Conservation (phyloP, 2,329 filamentous ascomycete genomes). For the Calonectria pauciramosa region DNA sequence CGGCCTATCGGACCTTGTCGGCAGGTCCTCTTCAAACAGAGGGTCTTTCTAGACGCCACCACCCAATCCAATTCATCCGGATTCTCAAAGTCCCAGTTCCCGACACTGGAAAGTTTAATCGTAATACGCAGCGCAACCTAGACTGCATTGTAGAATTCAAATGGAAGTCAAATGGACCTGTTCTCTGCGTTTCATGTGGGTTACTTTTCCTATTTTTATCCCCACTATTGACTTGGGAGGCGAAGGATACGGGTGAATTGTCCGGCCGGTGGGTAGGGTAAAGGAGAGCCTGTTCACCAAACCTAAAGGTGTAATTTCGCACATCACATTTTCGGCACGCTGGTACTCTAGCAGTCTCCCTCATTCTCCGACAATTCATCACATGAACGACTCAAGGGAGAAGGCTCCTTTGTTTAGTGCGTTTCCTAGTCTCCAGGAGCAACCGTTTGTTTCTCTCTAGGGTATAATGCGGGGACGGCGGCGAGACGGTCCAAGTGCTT, state of each 20-base stretch:
- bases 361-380: neutral
- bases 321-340: neutral
- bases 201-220: slow-evolving; percentile 18
- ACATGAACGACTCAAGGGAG: neutral
- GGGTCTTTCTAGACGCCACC: neutral
- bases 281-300: neutral
- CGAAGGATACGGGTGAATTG: neutral
- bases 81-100: neutral
- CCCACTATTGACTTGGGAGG: neutral
- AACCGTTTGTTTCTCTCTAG: neutral
- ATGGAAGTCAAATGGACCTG: neutral
- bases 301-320: neutral
- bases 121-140: neutral
- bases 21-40: neutral
- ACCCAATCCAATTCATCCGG: neutral
- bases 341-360: neutral
- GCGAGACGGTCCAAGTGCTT: neutral
- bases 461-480: slow-evolving; percentile 6
- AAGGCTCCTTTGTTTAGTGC: neutral
- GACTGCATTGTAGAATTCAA: neutral
- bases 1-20: neutral
- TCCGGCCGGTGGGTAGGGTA: neutral
- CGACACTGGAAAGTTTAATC: neutral
- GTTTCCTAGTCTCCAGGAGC: neutral
- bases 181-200: neutral